Percentiles rank a stretch among this genome's conserved stretches.
Evolutionary conservation across 352 stramenopile genomes (phyloP).

Genomic region (Phytopythium cucurbitacearum): DNA sequence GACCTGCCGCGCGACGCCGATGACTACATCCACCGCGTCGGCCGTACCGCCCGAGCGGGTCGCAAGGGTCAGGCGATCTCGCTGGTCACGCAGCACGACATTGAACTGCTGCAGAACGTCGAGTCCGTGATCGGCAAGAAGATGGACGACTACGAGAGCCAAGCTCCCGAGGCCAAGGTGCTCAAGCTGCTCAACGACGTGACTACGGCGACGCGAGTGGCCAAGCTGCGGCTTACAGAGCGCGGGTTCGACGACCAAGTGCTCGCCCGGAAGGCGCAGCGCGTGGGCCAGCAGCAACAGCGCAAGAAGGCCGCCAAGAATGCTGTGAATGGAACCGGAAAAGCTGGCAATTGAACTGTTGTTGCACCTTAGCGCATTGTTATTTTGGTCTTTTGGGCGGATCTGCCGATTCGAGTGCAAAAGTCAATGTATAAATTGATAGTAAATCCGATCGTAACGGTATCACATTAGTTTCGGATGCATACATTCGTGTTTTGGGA

Average conservation of each 20-base stretch:
- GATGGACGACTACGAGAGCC: constrained; percentile 87
- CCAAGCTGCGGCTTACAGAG: constrained; percentile 91
- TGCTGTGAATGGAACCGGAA: no score
- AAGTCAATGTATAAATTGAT: no score
- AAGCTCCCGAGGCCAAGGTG: constrained; percentile 90
- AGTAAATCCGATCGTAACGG: no score
- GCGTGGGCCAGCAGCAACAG: constrained; percentile 46
- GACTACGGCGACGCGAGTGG: constrained; percentile 90
- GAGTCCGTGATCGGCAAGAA: constrained; percentile 89
- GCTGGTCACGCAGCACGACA: constrained; percentile 94
- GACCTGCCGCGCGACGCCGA: constrained; percentile 94
- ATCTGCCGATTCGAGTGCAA: no score
- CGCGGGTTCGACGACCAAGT: constrained; percentile 87
- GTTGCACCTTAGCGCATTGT: no score
- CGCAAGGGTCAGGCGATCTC: constrained; percentile 90
- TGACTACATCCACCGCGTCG: constrained; percentile 98
- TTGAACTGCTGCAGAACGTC: constrained; percentile 93
- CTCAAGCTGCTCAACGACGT: constrained; percentile 95
- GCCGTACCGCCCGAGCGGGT: constrained; percentile 92
- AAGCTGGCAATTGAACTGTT: no score
- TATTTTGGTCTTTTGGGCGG: no score
- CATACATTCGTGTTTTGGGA: no score
- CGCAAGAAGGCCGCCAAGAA: constrained; percentile 13
- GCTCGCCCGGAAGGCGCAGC: constrained; percentile 62
- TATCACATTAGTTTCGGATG: no score